A percentile compares a stretch with the other conserved stretches of the same genome.
These are phyloP conservation scores for Sporisorium reilianum DNA, from an alignment of 1,284 basidiomycete species.

Conservation along the genomic window DNA sequence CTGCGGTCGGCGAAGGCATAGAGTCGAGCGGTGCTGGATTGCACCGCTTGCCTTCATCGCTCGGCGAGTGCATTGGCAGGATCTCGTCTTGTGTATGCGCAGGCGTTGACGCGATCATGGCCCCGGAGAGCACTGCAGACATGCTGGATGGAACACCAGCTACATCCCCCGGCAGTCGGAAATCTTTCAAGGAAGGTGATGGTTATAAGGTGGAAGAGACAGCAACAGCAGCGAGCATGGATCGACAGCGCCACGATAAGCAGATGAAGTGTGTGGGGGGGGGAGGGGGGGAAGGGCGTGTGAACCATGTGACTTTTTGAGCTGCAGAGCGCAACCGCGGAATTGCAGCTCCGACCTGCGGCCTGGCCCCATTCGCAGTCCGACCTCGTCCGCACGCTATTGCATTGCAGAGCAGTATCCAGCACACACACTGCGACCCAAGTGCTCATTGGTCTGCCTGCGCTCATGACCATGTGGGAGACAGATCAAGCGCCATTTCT, in stretches of 20 bases:
- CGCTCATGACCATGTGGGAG: neutral
- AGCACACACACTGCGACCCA: too few relatives aligned
- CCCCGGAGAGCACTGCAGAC: neutral
- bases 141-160: neutral
- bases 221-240: too few relatives aligned
- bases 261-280: too few relatives aligned
- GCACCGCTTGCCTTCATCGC: too few relatives aligned
- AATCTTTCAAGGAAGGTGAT: too few relatives aligned
- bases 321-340: neutral
- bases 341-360: neutral
- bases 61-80: neutral
- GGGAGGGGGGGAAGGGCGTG: neutral
- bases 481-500: neutral
- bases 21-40: neutral
- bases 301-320: neutral
- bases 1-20: neutral
- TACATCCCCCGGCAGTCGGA: neutral
- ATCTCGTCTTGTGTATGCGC: neutral
- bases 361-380: too few relatives aligned
- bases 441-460: too few relatives aligned
- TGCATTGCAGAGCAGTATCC: too few relatives aligned
- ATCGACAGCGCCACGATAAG: neutral
- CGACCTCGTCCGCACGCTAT: too few relatives aligned
- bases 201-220: too few relatives aligned
- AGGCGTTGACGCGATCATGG: neutral